Evolutionary conservation across 495 filamentous ascomycete species (phyloP).

Genomic region (Trichoderma asperelloides): DNA sequence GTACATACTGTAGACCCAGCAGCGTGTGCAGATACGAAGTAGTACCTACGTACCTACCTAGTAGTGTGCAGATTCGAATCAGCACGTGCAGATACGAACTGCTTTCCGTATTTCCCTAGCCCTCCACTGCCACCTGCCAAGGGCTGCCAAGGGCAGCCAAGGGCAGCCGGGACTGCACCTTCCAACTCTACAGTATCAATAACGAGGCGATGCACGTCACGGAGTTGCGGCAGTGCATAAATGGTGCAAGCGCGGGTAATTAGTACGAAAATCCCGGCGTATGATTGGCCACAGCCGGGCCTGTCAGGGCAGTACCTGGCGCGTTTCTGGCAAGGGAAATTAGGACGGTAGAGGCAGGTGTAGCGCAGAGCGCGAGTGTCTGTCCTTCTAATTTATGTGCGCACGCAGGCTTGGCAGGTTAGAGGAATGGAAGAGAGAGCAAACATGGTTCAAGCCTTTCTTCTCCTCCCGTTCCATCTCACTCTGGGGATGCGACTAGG

Average conservation of each 20-base stretch:
- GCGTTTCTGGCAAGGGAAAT: too few relatives aligned
- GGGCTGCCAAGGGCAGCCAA: neutral
- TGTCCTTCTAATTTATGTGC: too few relatives aligned
- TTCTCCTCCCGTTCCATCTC: too few relatives aligned
- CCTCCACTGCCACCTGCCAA: neutral
- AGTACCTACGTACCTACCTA: neutral
- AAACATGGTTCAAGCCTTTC: too few relatives aligned
- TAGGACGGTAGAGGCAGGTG: too few relatives aligned
- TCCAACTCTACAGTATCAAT: neutral
- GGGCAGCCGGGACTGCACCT: neutral
- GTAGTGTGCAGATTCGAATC: neutral
- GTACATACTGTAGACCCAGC: neutral
- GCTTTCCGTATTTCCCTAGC: neutral
- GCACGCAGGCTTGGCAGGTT: too few relatives aligned
- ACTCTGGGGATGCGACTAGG: too few relatives aligned
- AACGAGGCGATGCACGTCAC: neutral
- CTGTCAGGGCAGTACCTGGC: neutral
- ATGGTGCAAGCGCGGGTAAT: neutral
- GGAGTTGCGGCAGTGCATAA: neutral
- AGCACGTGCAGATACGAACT: neutral
- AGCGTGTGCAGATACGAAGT: neutral
- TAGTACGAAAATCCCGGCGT: neutral
- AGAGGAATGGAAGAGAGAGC: too few relatives aligned
- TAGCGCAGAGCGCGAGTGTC: too few relatives aligned
- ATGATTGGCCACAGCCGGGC: neutral